phyloP scores from a whole-genome alignment of 257 asterid genomes.

The Solanum gandarillasii region DNA sequence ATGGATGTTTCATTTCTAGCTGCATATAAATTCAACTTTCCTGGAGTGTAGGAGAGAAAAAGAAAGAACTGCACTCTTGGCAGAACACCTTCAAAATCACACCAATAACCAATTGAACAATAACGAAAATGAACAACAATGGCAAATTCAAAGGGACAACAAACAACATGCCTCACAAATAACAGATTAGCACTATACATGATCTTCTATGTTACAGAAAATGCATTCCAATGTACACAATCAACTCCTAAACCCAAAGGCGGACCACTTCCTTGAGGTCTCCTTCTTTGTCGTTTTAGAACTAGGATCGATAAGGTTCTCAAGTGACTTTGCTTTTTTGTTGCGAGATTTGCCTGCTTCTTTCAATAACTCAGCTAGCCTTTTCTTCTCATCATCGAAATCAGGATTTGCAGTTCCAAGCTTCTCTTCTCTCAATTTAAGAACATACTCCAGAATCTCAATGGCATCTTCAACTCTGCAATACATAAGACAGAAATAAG shows the following conservation, averaged over 20 bases:
- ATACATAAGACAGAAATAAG: neutral
- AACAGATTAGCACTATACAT: constrained; percentile 46
- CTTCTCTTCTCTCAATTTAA: constrained; percentile 92
- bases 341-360: constrained; percentile 91
- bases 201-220: constrained; percentile 36
- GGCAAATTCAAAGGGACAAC: constrained; percentile 28
- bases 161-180: constrained; percentile 30
- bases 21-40: neutral
- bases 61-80: neutral
- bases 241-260: constrained; percentile 86
- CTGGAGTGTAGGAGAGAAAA: neutral
- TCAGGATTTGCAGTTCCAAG: constrained; percentile 98
- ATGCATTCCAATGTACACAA: constrained; percentile 5
- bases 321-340: constrained; percentile 89
- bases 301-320: constrained; percentile 82
- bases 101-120: constrained; percentile 16
- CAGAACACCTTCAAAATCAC: constrained; percentile 24
- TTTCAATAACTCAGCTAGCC: constrained; percentile 87
- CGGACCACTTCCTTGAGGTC: constrained; percentile 89
- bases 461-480: constrained; percentile 91
- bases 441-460: constrained; percentile 85
- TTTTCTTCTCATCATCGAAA: constrained; percentile 92
- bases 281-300: constrained; percentile 81
- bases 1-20: neutral
- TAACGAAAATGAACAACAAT: constrained; percentile 10